Evolutionary conservation across 2,329 filamentous ascomycete genomes (phyloP), one percentile per base, ranked within the genome.

Genomic region (Cryphonectria carpinicola): DNA sequence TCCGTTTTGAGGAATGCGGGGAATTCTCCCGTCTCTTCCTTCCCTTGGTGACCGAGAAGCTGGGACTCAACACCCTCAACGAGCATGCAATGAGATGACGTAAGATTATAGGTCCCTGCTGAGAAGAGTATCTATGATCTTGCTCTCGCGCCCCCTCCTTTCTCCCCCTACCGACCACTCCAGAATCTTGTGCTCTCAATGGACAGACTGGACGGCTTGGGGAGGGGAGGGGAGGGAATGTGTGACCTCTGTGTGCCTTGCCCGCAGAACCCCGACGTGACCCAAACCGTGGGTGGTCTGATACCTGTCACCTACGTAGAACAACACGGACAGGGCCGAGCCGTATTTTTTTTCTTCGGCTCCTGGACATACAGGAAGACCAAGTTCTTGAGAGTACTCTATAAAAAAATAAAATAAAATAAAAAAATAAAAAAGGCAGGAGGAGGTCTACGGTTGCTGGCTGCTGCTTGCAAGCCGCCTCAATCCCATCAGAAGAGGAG

Each of bases 251-350:
- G 4, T 41, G 17, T 39, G 14, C n/a, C 60, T 63, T 25, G 13
- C 35, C 35, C 32, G 19, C 8, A 6, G 25, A 4, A 37, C 17
- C 41, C 25, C n/a, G 13, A 17, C 8, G n/a, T 39, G 37, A 32
- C 17, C 41, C 1, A 49, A 49, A 49, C n/a, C 46, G 3, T 43
- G 32, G 22, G 25, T n/a, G n/a, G 39, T 37, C 11, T 43, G 65
- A 14, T 11, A 46, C 17, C 3, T 22, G 5, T n/a, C 8, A 43
- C 52, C 52, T 58, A 14, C 46, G 22, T 49, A n/a, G 46, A 39
- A 46, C 22, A 32, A 28, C 22, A 46, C 66, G 66, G 66, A 61
- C 56, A 67, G 66, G 66, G 56, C 66, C 54, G 66, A 67, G 41
- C 54, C 54, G 66, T 43, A 2, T 52, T 52, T 49, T n/a, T 49